A percentile compares a stretch with the other conserved stretches of the same genome.
phyloP scores from a whole-genome alignment of 1,139 yeast genomes.

The Yamadazyma oceani region DNA sequence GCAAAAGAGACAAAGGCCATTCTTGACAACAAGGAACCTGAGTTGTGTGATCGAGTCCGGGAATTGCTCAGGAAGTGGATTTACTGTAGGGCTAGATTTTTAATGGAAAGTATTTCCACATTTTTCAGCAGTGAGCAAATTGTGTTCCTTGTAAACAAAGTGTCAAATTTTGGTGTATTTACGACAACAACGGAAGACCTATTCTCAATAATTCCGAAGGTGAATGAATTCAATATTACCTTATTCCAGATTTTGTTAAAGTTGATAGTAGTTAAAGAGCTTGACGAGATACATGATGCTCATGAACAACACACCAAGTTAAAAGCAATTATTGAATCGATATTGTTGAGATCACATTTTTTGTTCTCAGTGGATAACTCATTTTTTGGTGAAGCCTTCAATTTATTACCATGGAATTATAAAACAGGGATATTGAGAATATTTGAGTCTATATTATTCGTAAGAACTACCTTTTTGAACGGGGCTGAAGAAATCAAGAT shows the following conservation, averaged over 20 bases:
- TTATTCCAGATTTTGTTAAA: slow-evolving; percentile 48
- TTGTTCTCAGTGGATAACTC: slow-evolving; percentile 35
- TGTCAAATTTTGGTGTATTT: slow-evolving; percentile 12
- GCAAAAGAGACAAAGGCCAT: slow-evolving; percentile 14
- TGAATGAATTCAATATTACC: slow-evolving; percentile 56
- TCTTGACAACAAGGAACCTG: slow-evolving; percentile 3
- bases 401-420: slow-evolving; percentile 29
- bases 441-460: slow-evolving; percentile 30
- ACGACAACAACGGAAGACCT: slow-evolving; percentile 22
- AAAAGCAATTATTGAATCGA: slow-evolving; percentile 33
- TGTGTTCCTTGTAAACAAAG: slow-evolving; percentile 22
- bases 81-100: slow-evolving; percentile 21
- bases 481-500: slow-evolving; percentile 7
- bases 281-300: slow-evolving; percentile 10
- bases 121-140: slow-evolving; percentile 21
- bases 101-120: slow-evolving; percentile 24
- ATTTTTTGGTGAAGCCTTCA: slow-evolving; percentile 44
- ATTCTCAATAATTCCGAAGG: slow-evolving; percentile 15
- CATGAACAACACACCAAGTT: slow-evolving; percentile 15
- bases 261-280: slow-evolving; percentile 21
- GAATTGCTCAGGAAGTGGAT: slow-evolving; percentile 20
- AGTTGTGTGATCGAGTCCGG: slow-evolving; percentile 2
- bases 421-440: slow-evolving; percentile 28
- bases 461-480: slow-evolving; percentile 14
- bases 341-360: slow-evolving; percentile 48